Conservation (phyloP, 768 basidiomycete species). For the Leucosporidium scottii region DNA sequence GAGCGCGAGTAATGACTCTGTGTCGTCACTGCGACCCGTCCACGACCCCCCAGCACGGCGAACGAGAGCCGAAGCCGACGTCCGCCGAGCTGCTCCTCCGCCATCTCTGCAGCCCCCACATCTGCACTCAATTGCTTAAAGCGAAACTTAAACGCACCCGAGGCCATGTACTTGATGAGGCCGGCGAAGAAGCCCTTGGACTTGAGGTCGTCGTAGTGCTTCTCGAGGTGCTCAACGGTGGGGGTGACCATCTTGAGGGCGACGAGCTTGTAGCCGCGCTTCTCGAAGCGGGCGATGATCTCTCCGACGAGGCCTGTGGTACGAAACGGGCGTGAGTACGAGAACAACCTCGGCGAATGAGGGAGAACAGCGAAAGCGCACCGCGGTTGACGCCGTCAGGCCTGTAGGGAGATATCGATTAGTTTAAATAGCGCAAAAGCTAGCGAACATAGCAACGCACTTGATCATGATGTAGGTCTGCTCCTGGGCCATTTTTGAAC, state of each 20-base stretch:
- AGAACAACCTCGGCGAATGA: background rate
- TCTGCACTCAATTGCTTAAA: background rate
- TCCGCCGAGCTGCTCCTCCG: background rate
- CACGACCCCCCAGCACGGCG: too few relatives aligned
- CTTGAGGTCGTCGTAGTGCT: constrained; percentile 94
- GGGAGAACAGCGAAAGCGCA: constrained; percentile 6
- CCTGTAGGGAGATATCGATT: constrained; percentile 46
- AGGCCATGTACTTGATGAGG: constrained; percentile 90
- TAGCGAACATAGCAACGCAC: constrained; percentile 42
- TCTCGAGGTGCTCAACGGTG: constrained; percentile 75
- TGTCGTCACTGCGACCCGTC: too few relatives aligned
- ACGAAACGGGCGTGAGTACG: background rate
- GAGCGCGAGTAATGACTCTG: too few relatives aligned
- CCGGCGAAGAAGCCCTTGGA: constrained; percentile 94
- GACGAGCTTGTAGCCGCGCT: constrained; percentile 94
- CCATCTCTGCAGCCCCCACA: background rate
- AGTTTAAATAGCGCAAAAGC: constrained; percentile 2
- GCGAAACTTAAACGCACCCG: constrained; percentile 38
- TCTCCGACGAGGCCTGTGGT: constrained; percentile 66
- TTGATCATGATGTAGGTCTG: constrained; percentile 97
- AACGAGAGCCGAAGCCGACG: background rate
- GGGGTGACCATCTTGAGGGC: constrained; percentile 86
- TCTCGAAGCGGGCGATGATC: constrained; percentile 94
- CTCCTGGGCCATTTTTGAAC: constrained; percentile 13
- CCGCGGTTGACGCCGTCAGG: constrained; percentile 97